Evolutionary conservation across 2,329 filamentous ascomycete species (phyloP), one percentile per base, ranked within the genome.

Genomic region (Hymenoscyphus scutula): DNA sequence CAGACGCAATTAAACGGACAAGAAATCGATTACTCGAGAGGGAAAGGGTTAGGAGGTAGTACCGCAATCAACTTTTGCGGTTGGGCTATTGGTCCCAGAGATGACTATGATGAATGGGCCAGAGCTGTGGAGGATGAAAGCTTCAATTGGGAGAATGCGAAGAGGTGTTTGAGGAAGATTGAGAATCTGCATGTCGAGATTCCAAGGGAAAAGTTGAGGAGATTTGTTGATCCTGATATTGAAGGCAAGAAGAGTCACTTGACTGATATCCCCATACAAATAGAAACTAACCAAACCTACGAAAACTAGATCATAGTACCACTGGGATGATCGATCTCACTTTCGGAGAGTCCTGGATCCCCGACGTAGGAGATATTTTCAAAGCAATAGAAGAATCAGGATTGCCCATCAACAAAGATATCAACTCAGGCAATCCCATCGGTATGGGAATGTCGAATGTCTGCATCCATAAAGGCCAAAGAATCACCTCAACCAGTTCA

Each of bases 91-190:
- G 87, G 87, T 2, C 79, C 84, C 1, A 75, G 76, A 1, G 84
- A 84, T 57, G 87, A 89, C 65, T 89, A 85, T 62, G 79, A 89
- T 30, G 78, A 83, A 59, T 88, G 86, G 84, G 84, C 84, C 0
- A 74, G 77, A 0, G 64, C 81, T 1, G 81, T 84, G 0, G 83
- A 74, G 0, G 86, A 89, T 65, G 78, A 84, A 66, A 68, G 2
- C 89, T 85, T 86, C 73, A 80, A 1, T 27, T 48, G 10, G 27
- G 15, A 45, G 13, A 56, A 38, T 53, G 82, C 84, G 30, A 77
- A 82, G 61, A 63, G 72, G 2, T 77, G 81, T 0, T 84, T 81
- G 68, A 82, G 82, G 64, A 73, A 71, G 15, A 76, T 89, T 19
- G 85, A 88, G 70, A 79, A 74, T 0, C 87, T 84, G 65, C 77